These are phyloP conservation scores for Fusarium sublunatum DNA, from an alignment of 2,329 filamentous ascomycete species.

Conservation along the genomic window DNA sequence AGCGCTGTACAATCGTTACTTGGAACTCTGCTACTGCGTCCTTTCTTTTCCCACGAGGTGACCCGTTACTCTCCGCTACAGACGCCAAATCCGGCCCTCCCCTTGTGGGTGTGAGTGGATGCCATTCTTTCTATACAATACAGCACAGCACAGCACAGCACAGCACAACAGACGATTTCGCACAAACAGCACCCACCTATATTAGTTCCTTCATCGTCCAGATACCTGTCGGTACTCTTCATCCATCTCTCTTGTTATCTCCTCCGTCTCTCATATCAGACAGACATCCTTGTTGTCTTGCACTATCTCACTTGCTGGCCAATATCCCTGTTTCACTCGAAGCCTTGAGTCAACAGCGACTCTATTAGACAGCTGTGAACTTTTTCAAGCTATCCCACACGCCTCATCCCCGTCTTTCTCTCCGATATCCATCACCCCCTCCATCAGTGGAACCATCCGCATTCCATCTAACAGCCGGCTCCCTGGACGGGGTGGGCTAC, in stretches of 20 bases:
- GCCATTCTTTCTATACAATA: not conserved
- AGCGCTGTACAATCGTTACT: too few relatives aligned
- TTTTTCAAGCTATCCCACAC: conserved; percentile 11
- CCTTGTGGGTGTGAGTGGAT: conserved; percentile 26
- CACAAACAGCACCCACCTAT: too few relatives aligned
- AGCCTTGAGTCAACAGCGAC: conserved; percentile 20
- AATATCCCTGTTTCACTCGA: conserved; percentile 18
- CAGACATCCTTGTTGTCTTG: conserved; percentile 4
- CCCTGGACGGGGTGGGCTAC: conserved; percentile 41
- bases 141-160: not conserved
- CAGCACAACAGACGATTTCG: not conserved
- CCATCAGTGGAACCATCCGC: conserved; percentile 42
- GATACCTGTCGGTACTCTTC: not conserved
- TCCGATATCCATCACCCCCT: conserved; percentile 30
- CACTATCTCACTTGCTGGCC: not conserved
- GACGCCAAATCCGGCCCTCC: conserved; percentile 41
- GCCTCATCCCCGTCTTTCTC: conserved; percentile 25
- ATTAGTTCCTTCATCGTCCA: not conserved
- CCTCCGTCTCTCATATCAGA: not conserved
- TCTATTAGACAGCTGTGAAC: conserved; percentile 17
- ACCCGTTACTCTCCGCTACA: conserved; percentile 34
- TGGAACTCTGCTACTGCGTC: not conserved
- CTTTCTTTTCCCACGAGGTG: conserved; percentile 10
- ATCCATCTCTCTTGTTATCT: not conserved
- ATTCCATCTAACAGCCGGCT: conserved; percentile 42